Conservation (phyloP, 306 rosid genomes). For the Quercus agrifolia region DNA sequence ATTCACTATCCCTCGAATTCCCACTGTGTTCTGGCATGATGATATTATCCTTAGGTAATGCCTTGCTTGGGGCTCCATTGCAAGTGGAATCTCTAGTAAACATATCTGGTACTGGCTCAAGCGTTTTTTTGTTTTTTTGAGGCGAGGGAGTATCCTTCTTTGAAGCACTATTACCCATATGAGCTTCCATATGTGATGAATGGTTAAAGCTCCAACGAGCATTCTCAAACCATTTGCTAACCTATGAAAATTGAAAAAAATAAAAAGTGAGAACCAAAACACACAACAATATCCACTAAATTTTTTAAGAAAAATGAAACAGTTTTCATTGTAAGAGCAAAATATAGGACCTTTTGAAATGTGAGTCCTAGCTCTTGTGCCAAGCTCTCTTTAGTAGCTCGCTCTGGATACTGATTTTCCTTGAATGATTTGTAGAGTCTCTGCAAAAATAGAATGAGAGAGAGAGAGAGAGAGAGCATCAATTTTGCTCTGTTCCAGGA, state of each 20-base stretch:
- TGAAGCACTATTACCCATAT: slow-evolving; percentile 33
- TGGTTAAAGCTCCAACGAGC: slow-evolving; percentile 68
- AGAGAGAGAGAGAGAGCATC: not conserved
- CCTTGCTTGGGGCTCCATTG: slow-evolving; percentile 25
- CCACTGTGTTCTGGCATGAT: slow-evolving; percentile 9
- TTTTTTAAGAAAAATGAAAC: not conserved
- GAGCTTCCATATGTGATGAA: slow-evolving; percentile 30
- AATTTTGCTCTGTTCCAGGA: not conserved
- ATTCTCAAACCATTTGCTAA: slow-evolving; percentile 91
- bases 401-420: slow-evolving; percentile 85
- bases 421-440: slow-evolving; percentile 61
- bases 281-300: not conserved
- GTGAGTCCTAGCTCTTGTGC: slow-evolving; percentile 78
- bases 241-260: slow-evolving; percentile 37
- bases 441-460: slow-evolving; percentile 42
- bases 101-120: slow-evolving; percentile 13
- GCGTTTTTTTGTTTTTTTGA: slow-evolving; percentile 10
- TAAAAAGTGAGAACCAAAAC: not conserved
- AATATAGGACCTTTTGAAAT: slow-evolving; percentile 56
- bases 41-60: slow-evolving; percentile 5
- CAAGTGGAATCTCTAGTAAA: slow-evolving; percentile 6
- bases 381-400: slow-evolving; percentile 66
- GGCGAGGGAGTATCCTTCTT: slow-evolving; percentile 14
- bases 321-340: slow-evolving; percentile 2
- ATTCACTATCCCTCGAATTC: slow-evolving; percentile 22